Evolutionary conservation across 495 filamentous ascomycete genomes (phyloP).

Genomic region (Terfezia boudieri): DNA sequence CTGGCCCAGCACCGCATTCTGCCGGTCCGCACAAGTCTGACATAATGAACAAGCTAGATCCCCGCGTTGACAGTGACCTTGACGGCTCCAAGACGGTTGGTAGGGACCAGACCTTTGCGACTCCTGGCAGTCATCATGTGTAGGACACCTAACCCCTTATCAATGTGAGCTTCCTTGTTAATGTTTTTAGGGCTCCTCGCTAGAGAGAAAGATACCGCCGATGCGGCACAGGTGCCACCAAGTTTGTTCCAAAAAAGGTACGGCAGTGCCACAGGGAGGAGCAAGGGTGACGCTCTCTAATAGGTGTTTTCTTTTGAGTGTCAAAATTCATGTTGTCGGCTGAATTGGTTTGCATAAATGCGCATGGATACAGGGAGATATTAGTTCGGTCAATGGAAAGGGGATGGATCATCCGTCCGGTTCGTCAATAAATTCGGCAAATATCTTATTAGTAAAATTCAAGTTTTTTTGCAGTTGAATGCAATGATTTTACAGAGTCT

Average conservation of each 20-base stretch:
- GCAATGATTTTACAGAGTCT: too few relatives aligned
- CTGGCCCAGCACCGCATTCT: conserved; percentile 18
- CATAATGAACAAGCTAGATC: conserved; percentile 30
- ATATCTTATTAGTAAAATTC: too few relatives aligned
- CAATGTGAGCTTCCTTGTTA: background rate
- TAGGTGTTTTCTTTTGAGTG: background rate
- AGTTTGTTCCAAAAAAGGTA: conserved; percentile 4
- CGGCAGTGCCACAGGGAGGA: background rate
- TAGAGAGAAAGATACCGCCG: conserved; percentile 1
- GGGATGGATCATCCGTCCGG: too few relatives aligned
- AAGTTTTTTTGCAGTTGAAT: too few relatives aligned
- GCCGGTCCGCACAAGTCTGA: conserved; percentile 26
- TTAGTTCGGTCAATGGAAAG: too few relatives aligned
- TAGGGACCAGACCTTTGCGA: conserved; percentile 8
- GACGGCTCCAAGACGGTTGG: conserved; percentile 22
- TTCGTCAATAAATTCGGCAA: too few relatives aligned
- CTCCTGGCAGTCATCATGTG: conserved; percentile 3
- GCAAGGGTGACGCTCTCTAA: background rate
- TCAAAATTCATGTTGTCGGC: too few relatives aligned
- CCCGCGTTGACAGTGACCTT: conserved; percentile 23
- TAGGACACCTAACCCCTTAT: background rate
- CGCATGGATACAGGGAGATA: too few relatives aligned
- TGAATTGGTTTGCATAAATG: too few relatives aligned
- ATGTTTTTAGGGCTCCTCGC: background rate
- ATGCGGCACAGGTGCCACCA: conserved; percentile 9